Conservation (phyloP, 768 basidiomycete genomes). For the Termitomyces sp. region DNA sequence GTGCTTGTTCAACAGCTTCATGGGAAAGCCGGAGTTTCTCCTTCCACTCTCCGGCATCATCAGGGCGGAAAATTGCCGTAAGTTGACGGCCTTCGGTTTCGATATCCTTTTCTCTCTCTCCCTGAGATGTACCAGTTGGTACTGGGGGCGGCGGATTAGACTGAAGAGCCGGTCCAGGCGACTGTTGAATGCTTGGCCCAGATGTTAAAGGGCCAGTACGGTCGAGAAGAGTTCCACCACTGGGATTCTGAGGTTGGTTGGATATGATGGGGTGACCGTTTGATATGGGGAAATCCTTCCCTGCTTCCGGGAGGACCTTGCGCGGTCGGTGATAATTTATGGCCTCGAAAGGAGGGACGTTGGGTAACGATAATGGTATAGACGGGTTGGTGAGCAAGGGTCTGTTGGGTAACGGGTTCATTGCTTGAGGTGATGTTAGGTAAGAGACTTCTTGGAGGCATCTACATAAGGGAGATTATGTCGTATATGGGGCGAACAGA, state of each 20-base stretch:
- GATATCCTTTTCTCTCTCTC: conserved; percentile 43
- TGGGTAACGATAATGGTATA: conserved; percentile 63
- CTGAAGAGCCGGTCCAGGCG: conserved; percentile 20
- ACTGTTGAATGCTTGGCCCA: conserved; percentile 36
- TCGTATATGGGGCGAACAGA: conserved; percentile 5
- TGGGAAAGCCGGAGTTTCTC: conserved; percentile 69
- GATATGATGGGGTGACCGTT: conserved; percentile 59
- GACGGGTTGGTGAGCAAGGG: conserved; percentile 68
- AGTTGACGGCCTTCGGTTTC: conserved; percentile 51
- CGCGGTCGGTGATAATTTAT: conserved; percentile 76
- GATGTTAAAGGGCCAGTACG: conserved; percentile 44
- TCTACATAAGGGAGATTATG: conserved; percentile 35
- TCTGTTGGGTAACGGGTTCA: conserved; percentile 93
- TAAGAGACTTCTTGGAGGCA: conserved; percentile 98
- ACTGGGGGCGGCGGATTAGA: conserved; percentile 33
- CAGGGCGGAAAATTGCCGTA: conserved; percentile 87
- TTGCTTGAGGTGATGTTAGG: conserved; percentile 92
- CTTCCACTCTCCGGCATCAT: conserved; percentile 84
- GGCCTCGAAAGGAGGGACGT: conserved; percentile 71
- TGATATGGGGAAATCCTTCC: conserved; percentile 65
- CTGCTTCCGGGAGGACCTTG: conserved; percentile 73
- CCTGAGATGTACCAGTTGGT: conserved; percentile 24
- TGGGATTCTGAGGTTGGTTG: conserved; percentile 47
- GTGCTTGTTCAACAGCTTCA: conserved; percentile 54
- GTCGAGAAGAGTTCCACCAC: conserved; percentile 47